Evolutionary conservation across 2,329 filamentous ascomycete genomes (phyloP), one percentile per base, ranked within the genome.

Genomic region (Diaporthe ampelina): DNA sequence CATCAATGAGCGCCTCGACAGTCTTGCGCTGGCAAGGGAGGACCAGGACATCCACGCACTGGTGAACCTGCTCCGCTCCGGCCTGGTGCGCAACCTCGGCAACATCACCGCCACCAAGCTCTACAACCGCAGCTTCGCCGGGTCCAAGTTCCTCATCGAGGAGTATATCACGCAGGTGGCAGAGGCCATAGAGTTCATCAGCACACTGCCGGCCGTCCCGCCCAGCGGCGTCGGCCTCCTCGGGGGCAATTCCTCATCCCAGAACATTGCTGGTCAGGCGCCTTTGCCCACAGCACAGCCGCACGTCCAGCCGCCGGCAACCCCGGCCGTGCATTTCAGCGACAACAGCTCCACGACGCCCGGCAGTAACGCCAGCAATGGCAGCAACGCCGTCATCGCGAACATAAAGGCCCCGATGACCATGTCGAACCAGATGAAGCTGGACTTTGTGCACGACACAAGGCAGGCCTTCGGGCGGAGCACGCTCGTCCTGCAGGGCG

Each of bases 111-210:
- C 93, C 1, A 91, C 94, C 2, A 92, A 92, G 76, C 87, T 98
- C 1, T 98, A 95, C 85, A 95, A 95, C 79, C 90, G 93, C 74
- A 93, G 94, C 17, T 97, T 97, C 81, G 93, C 94, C 1, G 95
- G 95, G 21, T 98, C 95, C 0, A 98, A 98, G 82, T 90, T 94
- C 70, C 85, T 98, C 63, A 97, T 98, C 76, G 95, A 98, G 80
- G 94, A 97, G 82, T 98, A 98, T 80, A 92, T 97, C 76, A 92
- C 92, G 0, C 92, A 96, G 80, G 92, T 97, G 48, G 93, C 93
- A n/a, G 90, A 93, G 74, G 93, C 94, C 1, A 91, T 98, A 71
- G 90, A 94, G 75, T 92, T 95, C 79, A 92, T 98, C 50, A 92
- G 92, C 37, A 85, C 82, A 26, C 87, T 94, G 70, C 91, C 93